Evolutionary conservation across 257 asterid species (phyloP).

Genomic region (Solanum pennellii): DNA sequence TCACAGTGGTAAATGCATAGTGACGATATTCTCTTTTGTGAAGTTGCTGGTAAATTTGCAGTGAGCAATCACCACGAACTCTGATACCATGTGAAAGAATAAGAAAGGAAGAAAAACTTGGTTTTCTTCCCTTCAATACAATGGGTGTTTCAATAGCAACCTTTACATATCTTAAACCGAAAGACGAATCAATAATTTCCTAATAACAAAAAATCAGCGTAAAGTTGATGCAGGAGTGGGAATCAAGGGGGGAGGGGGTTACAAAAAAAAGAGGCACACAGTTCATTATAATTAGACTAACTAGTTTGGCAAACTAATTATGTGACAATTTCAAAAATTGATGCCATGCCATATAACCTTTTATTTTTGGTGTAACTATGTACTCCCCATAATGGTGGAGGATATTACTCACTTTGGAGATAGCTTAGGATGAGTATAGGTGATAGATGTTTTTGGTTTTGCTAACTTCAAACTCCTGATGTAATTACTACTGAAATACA

Average conservation of each 20-base stretch:
- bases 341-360: background rate
- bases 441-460: background rate
- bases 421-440: background rate
- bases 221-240: background rate
- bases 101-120: background rate
- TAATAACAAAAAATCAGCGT: background rate
- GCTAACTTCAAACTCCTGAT: background rate
- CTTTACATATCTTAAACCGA: background rate
- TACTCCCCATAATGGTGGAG: background rate
- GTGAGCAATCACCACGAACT: background rate
- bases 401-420: background rate
- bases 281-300: background rate
- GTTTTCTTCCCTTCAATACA: background rate
- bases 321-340: background rate
- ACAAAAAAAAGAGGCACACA: background rate
- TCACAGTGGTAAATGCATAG: background rate
- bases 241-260: background rate
- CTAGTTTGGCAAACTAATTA: background rate
- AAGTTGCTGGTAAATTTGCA: background rate
- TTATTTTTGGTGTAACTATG: background rate
- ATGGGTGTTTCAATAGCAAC: background rate
- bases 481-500: background rate
- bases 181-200: background rate
- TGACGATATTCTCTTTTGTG: background rate
- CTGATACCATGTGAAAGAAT: background rate